These are phyloP conservation scores for Penicillium sp. DNA, from an alignment of 2,329 filamentous ascomycete genomes.

Conservation along the genomic window DNA sequence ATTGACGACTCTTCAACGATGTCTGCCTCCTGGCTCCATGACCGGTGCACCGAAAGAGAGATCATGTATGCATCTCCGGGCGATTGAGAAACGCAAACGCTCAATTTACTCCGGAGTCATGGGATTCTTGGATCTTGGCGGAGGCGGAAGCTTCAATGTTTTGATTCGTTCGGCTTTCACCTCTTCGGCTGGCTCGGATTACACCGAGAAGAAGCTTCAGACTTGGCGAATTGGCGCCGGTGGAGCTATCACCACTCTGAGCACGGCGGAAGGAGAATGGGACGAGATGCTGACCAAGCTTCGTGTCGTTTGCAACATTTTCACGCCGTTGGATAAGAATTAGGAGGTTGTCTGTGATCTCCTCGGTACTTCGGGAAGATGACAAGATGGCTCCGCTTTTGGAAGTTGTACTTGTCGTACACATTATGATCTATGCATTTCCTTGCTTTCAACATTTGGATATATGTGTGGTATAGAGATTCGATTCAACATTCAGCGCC, in stretches of 20 bases:
- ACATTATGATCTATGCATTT: slow-evolving; percentile 14
- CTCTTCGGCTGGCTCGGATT: slow-evolving; percentile 26
- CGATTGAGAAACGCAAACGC: slow-evolving; percentile 65
- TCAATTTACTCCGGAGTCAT: slow-evolving; percentile 86
- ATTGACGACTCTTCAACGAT: slow-evolving; percentile 73
- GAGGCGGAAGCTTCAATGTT: slow-evolving; percentile 86
- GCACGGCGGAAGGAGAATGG: slow-evolving; percentile 76
- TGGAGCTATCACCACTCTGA: slow-evolving; percentile 84
- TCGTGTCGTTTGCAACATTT: slow-evolving; percentile 47
- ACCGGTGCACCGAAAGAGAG: slow-evolving; percentile 94
- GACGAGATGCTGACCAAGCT: slow-evolving; percentile 88
- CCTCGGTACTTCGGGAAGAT: too few relatives aligned
- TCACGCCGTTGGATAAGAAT: slow-evolving; percentile 29
- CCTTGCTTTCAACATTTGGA: slow-evolving; percentile 33
- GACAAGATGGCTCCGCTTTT: not conserved
- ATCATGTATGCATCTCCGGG: slow-evolving; percentile 77
- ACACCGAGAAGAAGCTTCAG: slow-evolving; percentile 24
- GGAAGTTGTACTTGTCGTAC: not conserved
- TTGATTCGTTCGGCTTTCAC: slow-evolving; percentile 79
- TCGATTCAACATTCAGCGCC: slow-evolving; percentile 36
- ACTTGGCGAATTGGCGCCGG: slow-evolving; percentile 84
- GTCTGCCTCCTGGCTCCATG: slow-evolving; percentile 90
- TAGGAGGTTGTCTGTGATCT: not conserved
- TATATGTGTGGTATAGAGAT: slow-evolving; percentile 16
- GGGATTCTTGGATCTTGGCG: slow-evolving; percentile 85